Percentiles rank a stretch among this genome's conserved stretches.
phyloP scores from a whole-genome alignment of 805 yeast species.

The Candida corydali region DNA sequence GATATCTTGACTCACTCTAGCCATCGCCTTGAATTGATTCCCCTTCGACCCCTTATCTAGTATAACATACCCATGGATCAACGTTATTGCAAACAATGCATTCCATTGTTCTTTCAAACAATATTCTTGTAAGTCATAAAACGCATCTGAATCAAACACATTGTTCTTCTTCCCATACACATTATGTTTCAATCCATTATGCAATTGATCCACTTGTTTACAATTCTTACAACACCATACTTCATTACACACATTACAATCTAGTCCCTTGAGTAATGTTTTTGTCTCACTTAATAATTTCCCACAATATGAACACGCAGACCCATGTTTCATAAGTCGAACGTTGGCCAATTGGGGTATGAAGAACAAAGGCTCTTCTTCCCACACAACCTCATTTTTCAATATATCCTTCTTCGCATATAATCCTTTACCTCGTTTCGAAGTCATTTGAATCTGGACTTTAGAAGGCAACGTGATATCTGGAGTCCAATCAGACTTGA shows the following conservation, averaged over 20 bases:
- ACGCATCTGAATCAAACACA: conserved; percentile 42
- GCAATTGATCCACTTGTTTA: conserved; percentile 50
- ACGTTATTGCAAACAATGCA: conserved; percentile 62
- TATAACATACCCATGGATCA: conserved; percentile 46
- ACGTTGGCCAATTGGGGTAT: conserved; percentile 68
- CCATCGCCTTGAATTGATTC: conserved; percentile 58
- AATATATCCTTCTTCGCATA: conserved; percentile 45
- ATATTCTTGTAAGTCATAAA: conserved; percentile 54
- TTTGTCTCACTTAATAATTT: conserved; percentile 35
- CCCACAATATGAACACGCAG: conserved; percentile 74
- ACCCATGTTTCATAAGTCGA: conserved; percentile 53
- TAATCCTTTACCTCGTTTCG: conserved; percentile 58
- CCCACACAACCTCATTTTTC: conserved; percentile 55
- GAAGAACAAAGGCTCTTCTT: conserved; percentile 55
- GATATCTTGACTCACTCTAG: conserved; percentile 62
- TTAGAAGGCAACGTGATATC: conserved; percentile 34
- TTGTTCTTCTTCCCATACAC: conserved; percentile 30
- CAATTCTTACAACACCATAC: conserved; percentile 70
- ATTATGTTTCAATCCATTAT: conserved; percentile 55
- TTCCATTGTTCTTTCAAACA: conserved; percentile 65
- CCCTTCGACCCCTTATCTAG: conserved; percentile 39
- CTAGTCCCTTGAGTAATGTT: conserved; percentile 45
- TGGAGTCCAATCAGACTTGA: conserved; percentile 49
- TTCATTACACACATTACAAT: conserved; percentile 61
- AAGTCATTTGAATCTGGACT: conserved; percentile 46